phyloP scores from a whole-genome alignment of 169 alveolate genomes.

The Plasmodium malariae region DNA sequence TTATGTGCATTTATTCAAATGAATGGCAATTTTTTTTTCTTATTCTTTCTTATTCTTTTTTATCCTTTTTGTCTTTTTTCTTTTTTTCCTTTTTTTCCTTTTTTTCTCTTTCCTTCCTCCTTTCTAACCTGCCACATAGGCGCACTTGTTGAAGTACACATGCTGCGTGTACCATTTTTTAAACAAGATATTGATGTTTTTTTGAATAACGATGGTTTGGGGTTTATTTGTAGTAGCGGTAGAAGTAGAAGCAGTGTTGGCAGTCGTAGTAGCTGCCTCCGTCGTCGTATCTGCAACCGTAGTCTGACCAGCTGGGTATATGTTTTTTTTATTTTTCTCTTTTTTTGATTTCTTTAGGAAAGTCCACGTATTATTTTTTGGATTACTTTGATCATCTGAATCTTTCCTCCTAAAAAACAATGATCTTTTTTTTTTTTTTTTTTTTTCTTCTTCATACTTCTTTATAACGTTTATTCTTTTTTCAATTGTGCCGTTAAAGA shows the following conservation, averaged over 20 bases:
- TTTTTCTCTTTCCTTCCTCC: background rate
- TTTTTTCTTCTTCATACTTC: conserved; percentile 48
- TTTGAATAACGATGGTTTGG: conserved; percentile 18
- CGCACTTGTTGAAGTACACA: conserved; percentile 49
- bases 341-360: background rate
- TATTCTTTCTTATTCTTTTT: too few species aligned
- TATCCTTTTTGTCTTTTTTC: too few species aligned
- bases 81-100: background rate
- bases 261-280: too few species aligned
- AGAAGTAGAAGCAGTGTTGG: too few species aligned
- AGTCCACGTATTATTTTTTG: background rate
- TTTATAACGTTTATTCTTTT: conserved; percentile 51
- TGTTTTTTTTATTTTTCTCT: background rate
- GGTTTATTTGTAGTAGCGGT: background rate
- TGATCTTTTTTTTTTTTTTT: conserved; percentile 56
- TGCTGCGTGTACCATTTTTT: conserved; percentile 75
- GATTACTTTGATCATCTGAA: background rate
- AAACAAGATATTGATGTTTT: conserved; percentile 49
- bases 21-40: too few species aligned
- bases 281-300: too few species aligned
- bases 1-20: too few species aligned
- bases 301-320: background rate
- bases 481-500: conserved; percentile 61
- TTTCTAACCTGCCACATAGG: conserved; percentile 44
- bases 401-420: conserved; percentile 7